Conservation (phyloP, 2,329 filamentous ascomycete species). For the Claviceps humidiphila region DNA sequence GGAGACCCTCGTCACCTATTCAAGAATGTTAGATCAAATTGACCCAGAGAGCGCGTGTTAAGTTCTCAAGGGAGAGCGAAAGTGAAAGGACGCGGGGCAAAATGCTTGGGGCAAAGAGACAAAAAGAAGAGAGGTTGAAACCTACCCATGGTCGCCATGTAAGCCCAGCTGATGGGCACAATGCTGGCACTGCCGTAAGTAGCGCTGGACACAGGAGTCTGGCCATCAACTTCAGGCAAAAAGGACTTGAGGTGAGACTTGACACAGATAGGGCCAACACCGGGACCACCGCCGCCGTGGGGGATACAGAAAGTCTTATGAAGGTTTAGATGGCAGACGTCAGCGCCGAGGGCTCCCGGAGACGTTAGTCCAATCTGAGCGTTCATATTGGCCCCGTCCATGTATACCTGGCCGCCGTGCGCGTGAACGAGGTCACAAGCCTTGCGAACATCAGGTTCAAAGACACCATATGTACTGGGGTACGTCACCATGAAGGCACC, state of each 20-base stretch:
- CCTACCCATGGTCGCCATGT: constrained; percentile 84
- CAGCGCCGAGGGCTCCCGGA: constrained; percentile 86
- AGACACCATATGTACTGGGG: constrained; percentile 88
- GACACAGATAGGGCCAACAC: constrained; percentile 87
- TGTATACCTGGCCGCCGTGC: constrained; percentile 88
- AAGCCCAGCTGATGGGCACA: constrained; percentile 86
- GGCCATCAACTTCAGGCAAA: constrained; percentile 31
- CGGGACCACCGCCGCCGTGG: constrained; percentile 86
- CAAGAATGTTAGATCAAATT: background rate
- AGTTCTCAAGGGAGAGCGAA: background rate
- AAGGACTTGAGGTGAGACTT: constrained; percentile 66
- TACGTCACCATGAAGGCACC: constrained; percentile 96
- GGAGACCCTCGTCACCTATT: constrained; percentile 48
- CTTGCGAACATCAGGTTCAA: constrained; percentile 78
- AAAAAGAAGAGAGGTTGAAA: background rate
- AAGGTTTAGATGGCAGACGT: constrained; percentile 92
- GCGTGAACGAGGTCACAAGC: constrained; percentile 77
- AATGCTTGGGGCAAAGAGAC: background rate
- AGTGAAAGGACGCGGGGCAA: background rate
- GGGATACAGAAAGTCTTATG: constrained; percentile 99
- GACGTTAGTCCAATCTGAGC: constrained; percentile 93
- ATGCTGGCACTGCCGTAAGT: constrained; percentile 84
- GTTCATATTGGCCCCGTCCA: constrained; percentile 99
- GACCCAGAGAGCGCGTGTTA: background rate
- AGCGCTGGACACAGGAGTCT: constrained; percentile 62